Evolutionary conservation across 129 eudicot genomes (phyloP).

Genomic region (Arctium minus): DNA sequence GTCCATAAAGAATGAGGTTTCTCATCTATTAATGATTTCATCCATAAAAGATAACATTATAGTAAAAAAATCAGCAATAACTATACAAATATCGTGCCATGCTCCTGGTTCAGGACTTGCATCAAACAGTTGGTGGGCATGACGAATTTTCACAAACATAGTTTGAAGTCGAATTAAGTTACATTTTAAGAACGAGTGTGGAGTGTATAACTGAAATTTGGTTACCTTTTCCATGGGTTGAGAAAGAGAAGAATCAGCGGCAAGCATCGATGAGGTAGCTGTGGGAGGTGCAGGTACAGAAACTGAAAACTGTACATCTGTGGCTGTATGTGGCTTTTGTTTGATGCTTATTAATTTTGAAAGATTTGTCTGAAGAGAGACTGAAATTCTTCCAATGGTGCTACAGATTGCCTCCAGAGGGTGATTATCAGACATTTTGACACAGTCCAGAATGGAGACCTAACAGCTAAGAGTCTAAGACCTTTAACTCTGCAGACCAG

Average conservation of each 20-base stretch:
- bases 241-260: conserved; percentile 14
- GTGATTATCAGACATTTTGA: conserved; percentile 62
- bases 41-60: background rate
- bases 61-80: background rate
- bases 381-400: conserved; percentile 47
- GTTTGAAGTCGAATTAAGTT: background rate
- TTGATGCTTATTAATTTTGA: conserved; percentile 35
- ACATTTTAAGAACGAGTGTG: background rate
- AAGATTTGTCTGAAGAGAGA: conserved; percentile 49
- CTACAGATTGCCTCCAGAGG: conserved; percentile 59
- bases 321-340: conserved; percentile 19
- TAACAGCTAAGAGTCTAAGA: too few relatives aligned
- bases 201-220: background rate
- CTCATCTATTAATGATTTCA: background rate
- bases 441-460: background rate
- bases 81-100: background rate
- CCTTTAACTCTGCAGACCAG: too few relatives aligned
- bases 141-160: background rate
- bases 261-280: conserved; percentile 12
- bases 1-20: background rate
- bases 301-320: conserved; percentile 20
- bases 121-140: conserved; percentile 45
- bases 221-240: conserved; percentile 45
- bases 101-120: conserved; percentile 35
- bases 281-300: conserved; percentile 27